Base-by-base conservation (phyloP, 208 protist species). In the Leishmania major region DNA sequence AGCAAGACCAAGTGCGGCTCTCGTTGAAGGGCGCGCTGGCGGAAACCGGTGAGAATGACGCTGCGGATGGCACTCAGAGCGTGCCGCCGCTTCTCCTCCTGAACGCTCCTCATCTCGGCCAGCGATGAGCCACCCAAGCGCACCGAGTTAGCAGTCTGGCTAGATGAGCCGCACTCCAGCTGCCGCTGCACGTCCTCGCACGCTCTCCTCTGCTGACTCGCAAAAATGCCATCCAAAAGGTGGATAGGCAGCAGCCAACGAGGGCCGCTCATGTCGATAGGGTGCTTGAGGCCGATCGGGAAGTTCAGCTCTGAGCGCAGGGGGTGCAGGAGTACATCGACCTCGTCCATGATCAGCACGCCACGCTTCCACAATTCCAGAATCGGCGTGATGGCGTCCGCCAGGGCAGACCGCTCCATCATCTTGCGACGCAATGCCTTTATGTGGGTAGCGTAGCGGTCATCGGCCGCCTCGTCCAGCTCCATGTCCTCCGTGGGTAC, bases 281-380 rank as follows among this genome's bases (percentile, higher is more conserved):
- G 92, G 77, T 97, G 79, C 86, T 97, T 98, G 57, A 89, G 79
- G 10, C 98, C 96, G 85, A 99, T 98, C 22, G 98, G 98, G 88
- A 98, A 99, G 88, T 99, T 99, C 64, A 99, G 92, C 89, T 99
- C 98, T 0, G 94, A 98, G 62, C 96, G 96, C 60, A 99, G 93
- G 51, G 98, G 98, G 83, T 99, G 97, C 66, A 99, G 89, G 49
- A 99, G 90, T 53, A 99, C 91, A 85, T 99, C 98, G 15, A 99
- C 96, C 78, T 98, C 96, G 85, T 98, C 97, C 94, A 99, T 97
- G 49, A 99, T 96, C 22, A 98, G 87, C 55, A 97, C 94, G 17
- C 97, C 96, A 51, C 88, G 84, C 60, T 91, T 82, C 93, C 95
- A 98, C 69, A 98, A 84, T 49, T 97, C 81, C 28, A 98, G 77